These are phyloP conservation scores for Penicillium goetzii DNA, from an alignment of 495 filamentous ascomycete species.

Conservation along the genomic window DNA sequence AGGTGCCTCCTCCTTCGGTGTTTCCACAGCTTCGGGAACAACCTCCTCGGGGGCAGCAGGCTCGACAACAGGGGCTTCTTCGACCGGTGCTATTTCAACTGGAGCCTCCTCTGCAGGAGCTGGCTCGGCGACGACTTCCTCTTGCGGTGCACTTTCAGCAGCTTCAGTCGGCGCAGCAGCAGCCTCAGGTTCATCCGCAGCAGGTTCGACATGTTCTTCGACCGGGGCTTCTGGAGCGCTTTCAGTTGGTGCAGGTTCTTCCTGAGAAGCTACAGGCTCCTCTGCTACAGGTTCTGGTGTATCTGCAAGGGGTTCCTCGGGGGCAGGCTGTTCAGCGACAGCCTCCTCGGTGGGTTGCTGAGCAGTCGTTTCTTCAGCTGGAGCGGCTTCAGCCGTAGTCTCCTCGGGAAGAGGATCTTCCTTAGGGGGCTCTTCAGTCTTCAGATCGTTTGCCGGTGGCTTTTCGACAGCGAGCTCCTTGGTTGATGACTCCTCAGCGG, in stretches of 20 bases:
- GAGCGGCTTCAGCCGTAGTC: constrained; percentile 19
- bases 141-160: constrained; percentile 1
- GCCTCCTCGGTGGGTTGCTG: constrained; percentile 28
- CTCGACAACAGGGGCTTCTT: neutral
- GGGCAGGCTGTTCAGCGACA: constrained; percentile 16
- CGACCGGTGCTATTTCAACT: neutral
- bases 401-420: constrained; percentile 12
- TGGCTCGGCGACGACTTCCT: neutral
- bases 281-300: neutral
- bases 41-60: neutral
- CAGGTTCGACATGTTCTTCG: constrained; percentile 9
- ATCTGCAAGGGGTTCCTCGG: constrained; percentile 3
- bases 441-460: constrained; percentile 14
- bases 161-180: neutral
- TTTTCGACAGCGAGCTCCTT: constrained; percentile 13
- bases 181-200: neutral
- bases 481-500: constrained; percentile 13
- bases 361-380: constrained; percentile 20
- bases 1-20: constrained; percentile 12
- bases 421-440: constrained; percentile 4
- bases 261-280: neutral
- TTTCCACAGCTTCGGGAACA: neutral
- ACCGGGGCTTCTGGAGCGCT: neutral
- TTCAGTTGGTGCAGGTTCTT: neutral
- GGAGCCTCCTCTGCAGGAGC: constrained; percentile 3